Base-by-base conservation (phyloP, 371 early-diverging fungal species). In the Rhizopus microsporus region DNA sequence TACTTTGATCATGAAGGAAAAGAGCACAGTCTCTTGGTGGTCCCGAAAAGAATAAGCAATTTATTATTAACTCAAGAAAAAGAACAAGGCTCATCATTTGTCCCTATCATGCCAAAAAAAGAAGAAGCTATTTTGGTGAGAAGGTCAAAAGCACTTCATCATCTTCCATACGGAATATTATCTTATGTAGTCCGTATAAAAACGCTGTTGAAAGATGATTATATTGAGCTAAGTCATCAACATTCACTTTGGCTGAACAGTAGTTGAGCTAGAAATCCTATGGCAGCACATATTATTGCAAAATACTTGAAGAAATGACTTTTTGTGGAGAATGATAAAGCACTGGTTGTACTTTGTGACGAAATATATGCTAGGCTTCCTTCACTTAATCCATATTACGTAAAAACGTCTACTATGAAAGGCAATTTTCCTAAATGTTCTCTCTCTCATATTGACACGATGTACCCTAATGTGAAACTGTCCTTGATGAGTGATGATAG, bases 1-100 rank as follows among this genome's bases (percentile, higher is more conserved):
- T 54, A 54, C 44, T 32, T 54, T 54, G 54, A 54, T 33, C 54
- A 43, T 43, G 32, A 54, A 54, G 54, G 43, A 43, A 43, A 54
- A 54, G 54, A 54, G 43, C 54, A 54, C 54, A 42, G 33, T 33
- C 44, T 54, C 43, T 44, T 54, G 32, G 54, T 44, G 31, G 54
- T 44, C 30, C 32, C 54, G 30, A 54, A 54, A 54, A 44, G 17
- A 30, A 54, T 54, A 42, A 33, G 32, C 54, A 54, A 33, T 44
- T 42, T 54, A 43, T 43, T 31, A 51, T 37, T 39, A 32, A 31
- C 54, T 31, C 54, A 42, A 30, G 32, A 54, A 54, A 43, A 39
- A 54, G 54, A 54, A 43, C 42, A 54, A 40, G 15, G 29, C 32
- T 44, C 54, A 44, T 54, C 32, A 54, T 54, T 43, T 30, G 43